Base-by-base conservation (phyloP, 2,329 filamentous ascomycete genomes). In the Emmonsiellopsis sp. region DNA sequence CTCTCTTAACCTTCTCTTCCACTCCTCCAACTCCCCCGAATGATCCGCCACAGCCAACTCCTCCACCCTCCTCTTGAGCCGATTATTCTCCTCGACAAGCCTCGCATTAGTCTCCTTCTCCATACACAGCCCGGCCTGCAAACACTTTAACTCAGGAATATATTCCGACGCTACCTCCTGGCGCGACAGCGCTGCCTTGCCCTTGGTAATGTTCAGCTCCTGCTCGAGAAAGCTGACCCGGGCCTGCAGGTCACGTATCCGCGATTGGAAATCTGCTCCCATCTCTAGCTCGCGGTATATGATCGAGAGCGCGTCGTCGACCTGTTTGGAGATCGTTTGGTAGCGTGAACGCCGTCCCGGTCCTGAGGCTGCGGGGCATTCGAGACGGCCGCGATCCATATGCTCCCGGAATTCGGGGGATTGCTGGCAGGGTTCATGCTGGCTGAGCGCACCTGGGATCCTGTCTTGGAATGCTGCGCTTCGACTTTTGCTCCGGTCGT, bases 251-350 rank as follows among this genome's bases (percentile, higher is more conserved):
- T 34, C 44, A 7, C n/a, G 2, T 33, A 47, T 47, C 13, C 31
- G 44, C 9, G 44, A 33, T 33, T 47, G 44, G 5, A 47, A n/a
- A 14, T 47, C 44, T 4, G 21, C 44, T 5, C 44, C 44, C 44
- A 47, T 47, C 44, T 47, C 44, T 5, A 47, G 31, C 36, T 47
- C 44, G 27, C 44, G 44, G 32, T 47, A 47, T 47, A 47, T 47
- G n/a, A 31, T 47, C 31, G 44, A 47, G 36, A 47, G 44, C n/a
- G 44, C 44, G n/a, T 47, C 44, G 13, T 47, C 44, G 32, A 47
- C 44, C 11, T 47, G 31, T 9, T 47, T 47, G 9, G 44, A 47
- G 44, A 47, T 33, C 13, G 44, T 47, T 34, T 47, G 44, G 44
- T 47, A 47, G 17, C 44, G 33, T 36, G 44, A 47, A 9, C 32